phyloP scores from a whole-genome alignment of 805 yeast genomes.

The Lachancea thermotolerans region DNA sequence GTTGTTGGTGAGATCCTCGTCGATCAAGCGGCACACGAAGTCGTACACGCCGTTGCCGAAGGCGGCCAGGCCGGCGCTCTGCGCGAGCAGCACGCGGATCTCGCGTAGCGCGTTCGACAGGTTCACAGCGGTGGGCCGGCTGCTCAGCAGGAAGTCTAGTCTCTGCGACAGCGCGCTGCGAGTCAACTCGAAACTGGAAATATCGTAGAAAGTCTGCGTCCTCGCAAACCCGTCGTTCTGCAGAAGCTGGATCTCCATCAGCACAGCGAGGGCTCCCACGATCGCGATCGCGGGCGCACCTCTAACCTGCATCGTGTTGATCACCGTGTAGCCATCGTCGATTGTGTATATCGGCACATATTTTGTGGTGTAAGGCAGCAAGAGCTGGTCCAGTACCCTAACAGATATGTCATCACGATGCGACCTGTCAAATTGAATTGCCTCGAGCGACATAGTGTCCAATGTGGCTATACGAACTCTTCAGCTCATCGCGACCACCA shows the following conservation, averaged over 20 bases:
- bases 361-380: constrained; percentile 70
- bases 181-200: constrained; percentile 27
- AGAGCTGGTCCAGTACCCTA: constrained; percentile 69
- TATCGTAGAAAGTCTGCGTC: constrained; percentile 30
- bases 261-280: constrained; percentile 80
- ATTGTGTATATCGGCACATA: constrained; percentile 58
- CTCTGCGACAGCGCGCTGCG: constrained; percentile 37
- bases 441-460: constrained; percentile 41
- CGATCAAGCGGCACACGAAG: constrained; percentile 52
- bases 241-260: constrained; percentile 52
- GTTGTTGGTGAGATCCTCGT: constrained; percentile 75
- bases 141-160: constrained; percentile 59
- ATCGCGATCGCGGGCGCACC: constrained; percentile 99
- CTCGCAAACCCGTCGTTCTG: constrained; percentile 20
- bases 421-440: constrained; percentile 55
- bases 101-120: constrained; percentile 58
- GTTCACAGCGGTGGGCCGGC: constrained; percentile 96
- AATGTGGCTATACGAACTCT: not conserved
- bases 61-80: constrained; percentile 21
- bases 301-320: constrained; percentile 85
- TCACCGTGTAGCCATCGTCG: constrained; percentile 76
- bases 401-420: constrained; percentile 36
- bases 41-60: constrained; percentile 31
- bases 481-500: too few relatives aligned
- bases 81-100: constrained; percentile 29